Evolutionary conservation across 1,284 basidiomycete species (phyloP).

Genomic region (Porodaedalea pini): DNA sequence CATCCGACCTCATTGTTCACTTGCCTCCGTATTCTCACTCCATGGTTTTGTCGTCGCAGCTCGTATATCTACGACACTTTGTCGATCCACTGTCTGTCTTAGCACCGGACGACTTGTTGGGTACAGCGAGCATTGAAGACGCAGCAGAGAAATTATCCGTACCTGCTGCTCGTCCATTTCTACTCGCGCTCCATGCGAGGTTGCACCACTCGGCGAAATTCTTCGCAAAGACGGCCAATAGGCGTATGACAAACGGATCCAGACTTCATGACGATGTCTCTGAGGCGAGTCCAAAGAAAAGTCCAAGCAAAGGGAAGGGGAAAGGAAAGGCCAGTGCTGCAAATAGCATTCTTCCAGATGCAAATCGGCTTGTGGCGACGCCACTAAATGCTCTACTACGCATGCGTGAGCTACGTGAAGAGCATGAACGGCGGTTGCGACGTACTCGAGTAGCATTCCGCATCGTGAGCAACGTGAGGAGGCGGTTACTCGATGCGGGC

Average conservation of each 20-base stretch:
- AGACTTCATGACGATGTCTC: background rate
- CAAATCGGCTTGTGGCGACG: slow-evolving; percentile 15
- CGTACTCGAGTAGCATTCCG: slow-evolving; percentile 45
- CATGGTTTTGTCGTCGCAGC: slow-evolving; percentile 35
- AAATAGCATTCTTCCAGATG: background rate
- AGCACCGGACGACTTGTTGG: slow-evolving; percentile 31
- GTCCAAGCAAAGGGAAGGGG: background rate
- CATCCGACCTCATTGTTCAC: background rate
- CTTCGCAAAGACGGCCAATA: background rate
- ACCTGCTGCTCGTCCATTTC: slow-evolving; percentile 35
- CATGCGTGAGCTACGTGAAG: slow-evolving; percentile 37
- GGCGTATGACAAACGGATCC: background rate
- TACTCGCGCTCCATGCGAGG: slow-evolving; percentile 40
- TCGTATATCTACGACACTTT: slow-evolving; percentile 66
- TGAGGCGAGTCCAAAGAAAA: background rate
- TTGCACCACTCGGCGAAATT: slow-evolving; percentile 26
- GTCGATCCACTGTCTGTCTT: slow-evolving; percentile 54
- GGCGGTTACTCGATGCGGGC: slow-evolving; percentile 39
- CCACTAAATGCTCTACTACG: slow-evolving; percentile 32
- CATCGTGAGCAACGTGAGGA: slow-evolving; percentile 42
- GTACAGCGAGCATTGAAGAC: slow-evolving; percentile 17
- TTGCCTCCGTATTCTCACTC: background rate
- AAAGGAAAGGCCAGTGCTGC: background rate
- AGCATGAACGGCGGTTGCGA: slow-evolving; percentile 35
- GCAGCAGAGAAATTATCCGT: slow-evolving; percentile 26